Percentiles rank a stretch among this genome's conserved stretches.
Conservation (phyloP, 1,284 basidiomycete genomes). For the Erythrobasidium hasegawianum region DNA sequence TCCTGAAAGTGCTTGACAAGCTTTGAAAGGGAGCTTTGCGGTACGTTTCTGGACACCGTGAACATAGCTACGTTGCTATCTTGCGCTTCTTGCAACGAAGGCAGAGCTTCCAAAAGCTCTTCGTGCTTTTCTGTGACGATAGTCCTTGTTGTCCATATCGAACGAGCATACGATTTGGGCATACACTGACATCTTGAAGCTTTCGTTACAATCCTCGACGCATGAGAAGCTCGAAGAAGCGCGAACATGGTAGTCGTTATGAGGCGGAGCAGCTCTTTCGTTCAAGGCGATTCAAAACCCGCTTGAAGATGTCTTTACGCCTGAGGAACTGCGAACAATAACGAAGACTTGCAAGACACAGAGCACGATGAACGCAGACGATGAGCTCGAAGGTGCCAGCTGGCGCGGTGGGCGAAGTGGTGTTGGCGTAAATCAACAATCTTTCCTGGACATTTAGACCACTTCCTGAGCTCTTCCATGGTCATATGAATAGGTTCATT, state of each 20-base stretch:
- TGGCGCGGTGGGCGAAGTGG: conserved; percentile 28
- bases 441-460: background rate
- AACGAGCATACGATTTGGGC: background rate
- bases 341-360: too few relatives aligned
- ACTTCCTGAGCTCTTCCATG: background rate
- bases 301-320: background rate
- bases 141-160: conserved; percentile 24
- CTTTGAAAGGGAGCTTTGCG: conserved; percentile 8
- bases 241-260: too few relatives aligned
- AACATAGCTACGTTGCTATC: conserved; percentile 22
- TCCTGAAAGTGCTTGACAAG: conserved; percentile 26
- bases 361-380: conserved; percentile 29
- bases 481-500: conserved; percentile 17
- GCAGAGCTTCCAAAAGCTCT: conserved; percentile 12
- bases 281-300: background rate
- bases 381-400: conserved; percentile 28
- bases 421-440: conserved; percentile 19
- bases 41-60: conserved; percentile 25
- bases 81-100: background rate
- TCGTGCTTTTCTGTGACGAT: conserved; percentile 14
- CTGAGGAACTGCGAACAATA: background rate
- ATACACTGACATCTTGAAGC: background rate
- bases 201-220: too few relatives aligned
- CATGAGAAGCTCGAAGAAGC: too few relatives aligned
- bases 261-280: background rate